Percentiles rank a stretch among this genome's conserved stretches.
phyloP scores from a whole-genome alignment of 345 rosid genomes.

The Sapria himalayana region DNA sequence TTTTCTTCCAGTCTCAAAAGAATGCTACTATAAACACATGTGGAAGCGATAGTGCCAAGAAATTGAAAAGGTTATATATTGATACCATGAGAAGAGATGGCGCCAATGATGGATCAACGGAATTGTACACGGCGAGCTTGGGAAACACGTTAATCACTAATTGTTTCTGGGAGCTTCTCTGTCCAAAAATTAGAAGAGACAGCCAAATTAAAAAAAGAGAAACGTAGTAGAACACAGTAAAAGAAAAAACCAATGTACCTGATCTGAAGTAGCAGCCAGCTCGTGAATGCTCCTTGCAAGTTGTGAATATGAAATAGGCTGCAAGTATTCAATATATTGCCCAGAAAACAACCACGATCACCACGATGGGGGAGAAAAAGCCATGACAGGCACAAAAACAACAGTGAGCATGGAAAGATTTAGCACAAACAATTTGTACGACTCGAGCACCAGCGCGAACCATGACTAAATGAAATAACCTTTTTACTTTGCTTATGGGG shows the following conservation, averaged over 20 bases:
- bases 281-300: conserved; percentile 98
- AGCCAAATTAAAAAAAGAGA: conserved; percentile 4
- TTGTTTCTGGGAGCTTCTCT: conserved; percentile 92
- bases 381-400: too few relatives aligned
- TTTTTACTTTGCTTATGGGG: conserved; percentile 53
- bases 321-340: conserved; percentile 9
- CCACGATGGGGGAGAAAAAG: too few relatives aligned
- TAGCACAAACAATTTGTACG: too few relatives aligned
- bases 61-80: too few relatives aligned
- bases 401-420: too few relatives aligned
- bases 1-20: too few relatives aligned
- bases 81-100: conserved; percentile 99
- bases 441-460: neutral
- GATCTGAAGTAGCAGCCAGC: conserved; percentile 88
- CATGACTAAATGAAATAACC: conserved; percentile 9
- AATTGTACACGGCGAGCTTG: conserved; percentile 91
- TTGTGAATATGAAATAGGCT: conserved; percentile 97
- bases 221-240: conserved; percentile 1
- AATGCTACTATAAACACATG: too few relatives aligned
- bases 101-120: conserved; percentile 94
- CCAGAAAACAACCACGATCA: too few relatives aligned
- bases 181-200: conserved; percentile 7
- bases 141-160: conserved; percentile 84
- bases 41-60: too few relatives aligned
- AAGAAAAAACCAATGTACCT: conserved; percentile 20